phyloP scores from a whole-genome alignment of 306 rosid species.

The Cajanus cajan region DNA sequence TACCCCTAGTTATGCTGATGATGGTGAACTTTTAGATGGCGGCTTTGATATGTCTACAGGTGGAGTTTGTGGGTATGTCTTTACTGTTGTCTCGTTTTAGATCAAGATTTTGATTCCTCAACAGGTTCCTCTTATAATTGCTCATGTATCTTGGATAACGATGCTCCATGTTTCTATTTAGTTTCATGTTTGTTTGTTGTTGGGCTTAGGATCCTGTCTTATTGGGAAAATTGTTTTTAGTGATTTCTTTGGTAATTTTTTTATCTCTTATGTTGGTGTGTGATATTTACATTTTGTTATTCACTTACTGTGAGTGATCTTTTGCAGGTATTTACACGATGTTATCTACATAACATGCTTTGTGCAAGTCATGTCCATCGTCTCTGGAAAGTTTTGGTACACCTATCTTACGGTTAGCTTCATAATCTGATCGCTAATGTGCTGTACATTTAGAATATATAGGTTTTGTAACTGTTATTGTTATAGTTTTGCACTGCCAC shows the following conservation, averaged over 20 bases:
- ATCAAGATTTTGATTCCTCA: neutral
- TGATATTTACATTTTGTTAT: neutral
- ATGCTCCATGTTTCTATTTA: neutral
- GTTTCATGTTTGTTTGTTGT: neutral
- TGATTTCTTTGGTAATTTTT: neutral
- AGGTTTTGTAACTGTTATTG: neutral
- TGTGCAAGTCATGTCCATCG: constrained; percentile 85
- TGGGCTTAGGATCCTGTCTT: neutral
- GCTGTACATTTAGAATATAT: neutral
- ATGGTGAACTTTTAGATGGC: constrained; percentile 94
- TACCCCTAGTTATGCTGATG: constrained; percentile 51
- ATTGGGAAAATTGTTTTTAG: neutral
- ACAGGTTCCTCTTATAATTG: neutral
- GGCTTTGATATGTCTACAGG: constrained; percentile 91
- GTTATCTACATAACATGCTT: constrained; percentile 90
- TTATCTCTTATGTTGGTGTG: neutral
- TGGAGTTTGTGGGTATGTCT: constrained; percentile 86
- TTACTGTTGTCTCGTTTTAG: constrained; percentile 19
- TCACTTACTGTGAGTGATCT: constrained; percentile 19
- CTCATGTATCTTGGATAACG: neutral
- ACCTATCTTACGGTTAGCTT: constrained; percentile 73
- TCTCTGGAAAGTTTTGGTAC: constrained; percentile 93
- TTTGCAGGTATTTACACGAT: constrained; percentile 82
- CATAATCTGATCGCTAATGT: constrained; percentile 4
- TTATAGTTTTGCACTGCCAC: neutral